These are phyloP conservation scores for Xylariales sp. DNA, from an alignment of 2,329 filamentous ascomycete species.

Conservation along the genomic window DNA sequence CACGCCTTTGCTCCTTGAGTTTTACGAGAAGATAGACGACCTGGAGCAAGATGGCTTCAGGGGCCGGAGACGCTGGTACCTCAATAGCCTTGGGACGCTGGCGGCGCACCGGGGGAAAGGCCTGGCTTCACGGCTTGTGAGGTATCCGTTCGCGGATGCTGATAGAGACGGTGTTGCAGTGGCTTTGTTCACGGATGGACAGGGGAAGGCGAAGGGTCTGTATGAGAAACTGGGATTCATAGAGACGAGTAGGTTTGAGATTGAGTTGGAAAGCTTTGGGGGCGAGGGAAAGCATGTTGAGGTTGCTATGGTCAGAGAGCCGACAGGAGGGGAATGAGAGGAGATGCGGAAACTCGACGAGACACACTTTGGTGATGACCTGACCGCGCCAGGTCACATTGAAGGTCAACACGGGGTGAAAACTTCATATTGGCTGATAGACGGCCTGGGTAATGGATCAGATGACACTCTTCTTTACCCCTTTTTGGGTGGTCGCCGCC, in stretches of 20 bases:
- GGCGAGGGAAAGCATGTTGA: not conserved
- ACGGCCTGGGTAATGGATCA: too few species aligned
- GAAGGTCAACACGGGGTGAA: too few species aligned
- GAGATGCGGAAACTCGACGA: too few species aligned
- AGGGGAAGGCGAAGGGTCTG: not conserved
- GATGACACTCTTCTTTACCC: too few species aligned
- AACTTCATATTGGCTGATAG: too few species aligned
- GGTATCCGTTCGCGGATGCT: not conserved
- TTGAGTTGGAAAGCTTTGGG: not conserved
- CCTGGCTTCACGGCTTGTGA: not conserved
- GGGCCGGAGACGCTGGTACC: not conserved
- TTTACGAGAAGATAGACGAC: not conserved
- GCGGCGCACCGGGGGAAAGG: not conserved
- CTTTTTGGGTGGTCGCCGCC: too few species aligned
- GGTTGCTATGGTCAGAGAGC: not conserved
- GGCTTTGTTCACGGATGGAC: not conserved
- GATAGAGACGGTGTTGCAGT: not conserved
- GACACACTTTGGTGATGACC: too few species aligned
- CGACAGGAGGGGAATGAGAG: not conserved
- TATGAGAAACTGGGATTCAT: not conserved
- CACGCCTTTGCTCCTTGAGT: not conserved
- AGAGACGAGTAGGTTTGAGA: not conserved
- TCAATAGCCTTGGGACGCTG: not conserved
- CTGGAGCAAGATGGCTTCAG: not conserved
- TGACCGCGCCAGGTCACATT: too few species aligned